Conservation (phyloP, 768 basidiomycete genomes). For the Calocybe indica region DNA sequence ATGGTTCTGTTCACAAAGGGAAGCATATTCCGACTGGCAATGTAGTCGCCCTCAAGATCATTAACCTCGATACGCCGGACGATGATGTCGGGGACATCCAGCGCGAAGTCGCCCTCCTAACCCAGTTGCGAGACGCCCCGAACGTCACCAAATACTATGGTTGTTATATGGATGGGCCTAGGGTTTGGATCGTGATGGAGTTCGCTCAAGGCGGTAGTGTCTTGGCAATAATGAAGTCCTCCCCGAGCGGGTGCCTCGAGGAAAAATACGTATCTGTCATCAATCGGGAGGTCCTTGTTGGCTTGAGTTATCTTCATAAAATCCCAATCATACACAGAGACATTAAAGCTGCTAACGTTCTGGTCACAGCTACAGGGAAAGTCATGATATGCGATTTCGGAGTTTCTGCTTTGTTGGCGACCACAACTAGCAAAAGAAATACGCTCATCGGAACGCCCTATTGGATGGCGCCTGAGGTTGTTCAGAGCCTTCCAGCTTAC, state of each 20-base stretch:
- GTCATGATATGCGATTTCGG: slow-evolving; percentile 98
- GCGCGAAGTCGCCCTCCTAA: slow-evolving; percentile 88
- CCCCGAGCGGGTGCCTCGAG: slow-evolving; percentile 68
- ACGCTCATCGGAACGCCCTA: slow-evolving; percentile 97
- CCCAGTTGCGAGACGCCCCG: slow-evolving; percentile 83
- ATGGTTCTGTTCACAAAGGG: slow-evolving; percentile 93
- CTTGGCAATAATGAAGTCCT: slow-evolving; percentile 86
- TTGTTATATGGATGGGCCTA: slow-evolving; percentile 91
- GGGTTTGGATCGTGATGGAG: slow-evolving; percentile 99
- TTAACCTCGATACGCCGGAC: slow-evolving; percentile 94
- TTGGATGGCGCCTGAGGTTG: slow-evolving; percentile 99
- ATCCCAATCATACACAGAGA: slow-evolving; percentile 95
- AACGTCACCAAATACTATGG: slow-evolving; percentile 95
- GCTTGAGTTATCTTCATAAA: slow-evolving; percentile 86
- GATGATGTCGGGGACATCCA: slow-evolving; percentile 97
- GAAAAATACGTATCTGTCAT: slow-evolving; percentile 89
- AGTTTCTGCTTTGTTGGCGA: slow-evolving; percentile 87
- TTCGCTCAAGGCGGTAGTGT: slow-evolving; percentile 94
- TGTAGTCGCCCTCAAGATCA: slow-evolving; percentile 95
- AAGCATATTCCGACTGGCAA: slow-evolving; percentile 79
- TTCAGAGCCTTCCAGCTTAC: slow-evolving; percentile 82
- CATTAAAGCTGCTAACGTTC: slow-evolving; percentile 96
- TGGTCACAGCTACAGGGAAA: slow-evolving; percentile 82
- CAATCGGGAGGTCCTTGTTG: slow-evolving; percentile 82
- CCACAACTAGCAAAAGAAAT: slow-evolving; percentile 84